A percentile compares a stretch with the other conserved stretches of the same genome.
Conservation (phyloP, 2,329 filamentous ascomycete species). For the Fusarium guadeloupense region DNA sequence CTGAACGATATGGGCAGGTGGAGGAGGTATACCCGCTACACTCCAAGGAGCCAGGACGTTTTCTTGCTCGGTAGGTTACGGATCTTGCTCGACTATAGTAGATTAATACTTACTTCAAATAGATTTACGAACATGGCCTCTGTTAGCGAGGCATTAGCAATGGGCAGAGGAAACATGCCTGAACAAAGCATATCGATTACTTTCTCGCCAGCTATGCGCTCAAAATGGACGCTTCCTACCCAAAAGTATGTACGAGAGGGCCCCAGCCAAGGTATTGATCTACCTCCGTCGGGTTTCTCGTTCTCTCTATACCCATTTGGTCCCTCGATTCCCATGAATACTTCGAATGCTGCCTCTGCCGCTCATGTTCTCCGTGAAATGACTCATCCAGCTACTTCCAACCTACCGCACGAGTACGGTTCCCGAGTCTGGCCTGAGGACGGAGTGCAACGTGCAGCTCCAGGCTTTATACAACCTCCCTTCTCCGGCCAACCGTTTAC, state of each 20-base stretch:
- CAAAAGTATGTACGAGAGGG: constrained; percentile 3
- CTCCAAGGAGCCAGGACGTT: constrained; percentile 17
- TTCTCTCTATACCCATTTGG: constrained; percentile 15
- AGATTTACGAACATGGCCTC: constrained; percentile 45
- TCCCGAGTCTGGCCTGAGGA: not conserved
- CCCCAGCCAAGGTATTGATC: not conserved
- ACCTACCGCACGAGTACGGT: constrained; percentile 2
- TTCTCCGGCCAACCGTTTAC: not conserved
- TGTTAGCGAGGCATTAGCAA: constrained; percentile 39
- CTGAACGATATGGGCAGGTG: constrained; percentile 43
- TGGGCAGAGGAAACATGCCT: constrained; percentile 34
- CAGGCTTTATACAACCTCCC: constrained; percentile 5
- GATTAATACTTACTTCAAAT: not conserved
- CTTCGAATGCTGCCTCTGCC: not conserved
- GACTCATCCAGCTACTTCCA: constrained; percentile 15
- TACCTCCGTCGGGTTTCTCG: not conserved
- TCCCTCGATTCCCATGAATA: not conserved
- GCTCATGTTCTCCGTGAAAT: constrained; percentile 8
- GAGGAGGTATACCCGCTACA: constrained; percentile 41
- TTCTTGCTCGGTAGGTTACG: constrained; percentile 46
- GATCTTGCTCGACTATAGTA: not conserved
- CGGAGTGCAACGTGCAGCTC: constrained; percentile 16
- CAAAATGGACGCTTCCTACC: constrained; percentile 44
- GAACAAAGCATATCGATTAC: constrained; percentile 41
- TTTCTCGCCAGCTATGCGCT: constrained; percentile 44